These are phyloP conservation scores for Fusarium nurragi DNA, from an alignment of 2,329 filamentous ascomycete genomes.

Conservation along the genomic window DNA sequence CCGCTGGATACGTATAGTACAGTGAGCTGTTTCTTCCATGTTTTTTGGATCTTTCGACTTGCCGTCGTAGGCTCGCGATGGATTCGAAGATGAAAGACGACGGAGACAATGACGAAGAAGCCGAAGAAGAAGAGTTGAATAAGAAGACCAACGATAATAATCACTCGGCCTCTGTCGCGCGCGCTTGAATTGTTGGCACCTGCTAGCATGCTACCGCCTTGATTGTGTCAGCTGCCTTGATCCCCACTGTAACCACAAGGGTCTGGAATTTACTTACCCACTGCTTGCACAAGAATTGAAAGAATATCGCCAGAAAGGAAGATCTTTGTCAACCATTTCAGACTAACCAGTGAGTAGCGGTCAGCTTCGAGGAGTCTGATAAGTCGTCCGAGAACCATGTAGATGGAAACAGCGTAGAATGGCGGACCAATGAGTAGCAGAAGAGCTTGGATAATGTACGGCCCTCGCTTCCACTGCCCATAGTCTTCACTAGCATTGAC, in stretches of 20 bases:
- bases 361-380: slow-evolving; percentile 50
- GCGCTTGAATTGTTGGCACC: slow-evolving; percentile 30
- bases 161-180: slow-evolving; percentile 49
- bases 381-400: slow-evolving; percentile 56
- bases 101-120: slow-evolving; percentile 58
- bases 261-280: slow-evolving; percentile 21
- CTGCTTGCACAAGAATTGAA: slow-evolving; percentile 47
- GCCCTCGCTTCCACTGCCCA: slow-evolving; percentile 45
- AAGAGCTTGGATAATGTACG: slow-evolving; percentile 51
- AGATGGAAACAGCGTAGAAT: slow-evolving; percentile 55
- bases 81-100: slow-evolving; percentile 54
- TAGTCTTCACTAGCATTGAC: slow-evolving; percentile 51
- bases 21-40: slow-evolving; percentile 41
- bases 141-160: slow-evolving; percentile 61
- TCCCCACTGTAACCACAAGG: no score
- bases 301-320: slow-evolving; percentile 60
- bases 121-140: slow-evolving; percentile 64
- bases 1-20: slow-evolving; percentile 32
- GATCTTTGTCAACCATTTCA: slow-evolving; percentile 57
- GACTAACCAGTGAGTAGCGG: slow-evolving; percentile 51
- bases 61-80: neutral
- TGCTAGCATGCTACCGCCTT: slow-evolving; percentile 25
- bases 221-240: neutral
- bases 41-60: slow-evolving; percentile 25
- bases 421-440: slow-evolving; percentile 50